Percentiles rank a stretch among this genome's conserved stretches.
Conservation (phyloP, 371 early-diverging fungal species). For the Smittium culicis region DNA sequence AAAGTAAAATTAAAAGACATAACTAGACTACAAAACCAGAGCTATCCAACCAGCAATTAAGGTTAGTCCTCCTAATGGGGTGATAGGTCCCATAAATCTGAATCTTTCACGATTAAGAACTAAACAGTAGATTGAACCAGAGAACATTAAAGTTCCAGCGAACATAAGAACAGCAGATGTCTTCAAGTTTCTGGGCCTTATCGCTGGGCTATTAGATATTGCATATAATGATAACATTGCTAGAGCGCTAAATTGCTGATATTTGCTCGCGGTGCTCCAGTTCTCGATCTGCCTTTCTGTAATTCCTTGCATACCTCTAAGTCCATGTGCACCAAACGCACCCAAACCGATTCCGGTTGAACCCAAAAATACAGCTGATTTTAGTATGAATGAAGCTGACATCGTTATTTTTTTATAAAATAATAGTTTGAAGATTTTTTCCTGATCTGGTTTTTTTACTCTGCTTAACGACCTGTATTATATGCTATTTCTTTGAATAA, state of each 20-base stretch:
- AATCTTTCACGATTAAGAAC: conserved; percentile 20
- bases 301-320: conserved; percentile 46
- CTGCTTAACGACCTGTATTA: too few species aligned
- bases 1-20: too few species aligned
- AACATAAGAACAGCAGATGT: conserved; percentile 38
- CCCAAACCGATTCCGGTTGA: conserved; percentile 50
- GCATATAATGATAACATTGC: conserved; percentile 44
- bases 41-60: conserved; percentile 62
- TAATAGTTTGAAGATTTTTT: too few species aligned
- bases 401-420: not conserved
- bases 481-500: too few species aligned
- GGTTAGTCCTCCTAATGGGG: conserved; percentile 58
- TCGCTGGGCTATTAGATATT: conserved; percentile 21
- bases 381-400: not conserved
- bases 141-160: conserved; percentile 49
- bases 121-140: conserved; percentile 28
- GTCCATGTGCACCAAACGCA: conserved; percentile 63
- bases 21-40: conserved; percentile 29
- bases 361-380: conserved; percentile 33
- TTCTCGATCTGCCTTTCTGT: conserved; percentile 42
- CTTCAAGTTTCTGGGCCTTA: conserved; percentile 28
- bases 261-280: conserved; percentile 50
- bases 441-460: too few species aligned
- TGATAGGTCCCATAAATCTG: conserved; percentile 46
- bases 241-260: conserved; percentile 52